Evolutionary conservation across 148 eudicot genomes (phyloP), one percentile per base, ranked within the genome.

Genomic region (Silene uniflora): DNA sequence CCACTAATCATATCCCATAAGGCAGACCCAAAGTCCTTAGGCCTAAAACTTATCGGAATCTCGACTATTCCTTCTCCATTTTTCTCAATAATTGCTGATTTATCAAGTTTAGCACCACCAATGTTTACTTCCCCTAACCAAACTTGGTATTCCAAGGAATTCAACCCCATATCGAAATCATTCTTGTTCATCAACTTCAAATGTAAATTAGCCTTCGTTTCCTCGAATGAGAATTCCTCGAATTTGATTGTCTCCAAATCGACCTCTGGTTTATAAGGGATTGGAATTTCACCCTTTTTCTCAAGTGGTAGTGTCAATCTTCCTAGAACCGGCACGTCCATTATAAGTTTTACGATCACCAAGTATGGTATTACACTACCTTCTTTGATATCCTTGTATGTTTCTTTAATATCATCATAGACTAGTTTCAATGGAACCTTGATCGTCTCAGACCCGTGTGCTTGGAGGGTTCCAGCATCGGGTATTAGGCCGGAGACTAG

Each of bases 1-100:
- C 99, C 97, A 79, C 97, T 86, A 10, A 95, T 95, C 91, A 95
- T 92, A 75, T 92, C 97, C 97, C 99, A 95, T 68, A 95, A 81
- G 64, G 96, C 96, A 35, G 97, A 90, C 21, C 97, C 96, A 79
- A 85, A 89, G 13, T 92, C 94, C 82, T 92, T 95, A 3, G 99
- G 97, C 83, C 88, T 88, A 76, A 95, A 95, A 61, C 91, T 88
- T 67, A 95, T 83, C 0, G 99, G 97, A 80, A 92, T 77, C 16
- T 92, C 79, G n/a, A 95, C 71, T 46, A 77, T 61, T 59, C 85
- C 81, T 19, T 85, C 82, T 44, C 96, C 97, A 68, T 86, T 85
- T 62, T 85, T 87, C 16, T 75, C 91, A 63, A 95, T 67, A 17
- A 85, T 90, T 29, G 86, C 85, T 54, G 90, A 80, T 73, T 95